Base-by-base conservation (phyloP, 352 stramenopile genomes). In the Globisporangium nunn region DNA sequence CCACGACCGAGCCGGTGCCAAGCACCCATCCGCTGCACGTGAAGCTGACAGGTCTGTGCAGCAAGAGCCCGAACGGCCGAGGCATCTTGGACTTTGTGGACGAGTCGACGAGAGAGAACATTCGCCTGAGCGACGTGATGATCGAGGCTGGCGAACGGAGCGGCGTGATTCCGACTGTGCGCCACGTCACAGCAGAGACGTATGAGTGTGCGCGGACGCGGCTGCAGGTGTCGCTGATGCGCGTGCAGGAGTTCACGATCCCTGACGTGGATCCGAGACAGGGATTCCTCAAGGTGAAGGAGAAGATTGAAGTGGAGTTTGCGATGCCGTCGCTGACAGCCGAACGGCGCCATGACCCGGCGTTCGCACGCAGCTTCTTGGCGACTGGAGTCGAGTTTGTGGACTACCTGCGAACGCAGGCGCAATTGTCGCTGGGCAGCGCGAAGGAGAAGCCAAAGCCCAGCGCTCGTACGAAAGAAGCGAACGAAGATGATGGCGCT, bases 301-400 rank as follows among this genome's bases (percentile, higher is more conserved):
- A 75, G 54, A 87, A 88, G 54, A 65, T 77, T 3, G 81, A 92
- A 40, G 78, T 68, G 0, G 81, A 92, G 64, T 74, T 92, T 17
- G 46, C 63, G 14, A 71, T 92, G 57, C 81, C 79, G 18, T 54
- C 74, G 39, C 66, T 90, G 31, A 86, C 75, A 17, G 55, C 75
- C 18, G 67, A 86, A 50, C 69, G 65, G 10, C 75, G 78, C 3
- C 64, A 90, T 43, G 56, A 72, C 6, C 71, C 79, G 6, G 58
- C 55, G 1, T 90, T 89, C 40, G 77, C 79, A 7, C 65, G 73
- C 46, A 46, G 66, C 44, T 88, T 90, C 50, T 47, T 92, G 41
- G 56, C 56, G 35, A 83, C 68, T 7, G 81, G 78, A 12, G 68
- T 88, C 50, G 61, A 78, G 35, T 81, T 85, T 62, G 79, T 88